Base-by-base conservation (phyloP, 805 yeast genomes). In the Maudiozyma saulgeensis region DNA sequence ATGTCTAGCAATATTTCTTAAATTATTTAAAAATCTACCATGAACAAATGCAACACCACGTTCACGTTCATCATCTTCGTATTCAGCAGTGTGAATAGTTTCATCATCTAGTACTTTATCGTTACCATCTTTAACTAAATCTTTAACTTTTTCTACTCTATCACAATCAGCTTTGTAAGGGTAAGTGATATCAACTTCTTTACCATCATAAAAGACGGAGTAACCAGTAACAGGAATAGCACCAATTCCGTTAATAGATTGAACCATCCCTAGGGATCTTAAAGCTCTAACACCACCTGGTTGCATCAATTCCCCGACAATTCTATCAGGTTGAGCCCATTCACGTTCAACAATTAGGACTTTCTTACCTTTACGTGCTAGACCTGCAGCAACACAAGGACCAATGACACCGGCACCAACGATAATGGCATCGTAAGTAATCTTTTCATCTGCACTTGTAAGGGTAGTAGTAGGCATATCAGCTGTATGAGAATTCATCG, bases 351-450 rank as follows among this genome's bases (percentile, higher is more conserved):
- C 72, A 13, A 74, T 67, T 12, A 81, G 64, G 7, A 93, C 97
- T 46, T 76, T 75, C 56, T 96, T 76, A 32, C 98, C 98, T 61
- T 87, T 95, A 58, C 91, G 77, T 0, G 96, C 98, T 49, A 93
- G 70, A 3, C 86, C 89, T 1, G 89, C 84, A 42, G 97, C 97
- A 18, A 91, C 75, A 49, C 91, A 82, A 2, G 99, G 96, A 1
- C 99, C 99, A 23, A 88, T 83, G 19, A 91, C 96, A 49, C 99
- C 99, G n/a, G 98, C 97, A n/a, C 99, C 99, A 39, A 93, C 81
- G 25, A 93, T 84, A 41, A 91, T 81, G 46, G 83, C 91, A 62
- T 93, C 99, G 68, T 79, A 88, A 6, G 60, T 61, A 37, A 56
- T 49, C 21, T 55, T 51, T 31, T 58, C 53, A 43, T 64, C 64